Base-by-base conservation (phyloP, 805 yeast genomes). In the Metschnikowia rubicola region DNA sequence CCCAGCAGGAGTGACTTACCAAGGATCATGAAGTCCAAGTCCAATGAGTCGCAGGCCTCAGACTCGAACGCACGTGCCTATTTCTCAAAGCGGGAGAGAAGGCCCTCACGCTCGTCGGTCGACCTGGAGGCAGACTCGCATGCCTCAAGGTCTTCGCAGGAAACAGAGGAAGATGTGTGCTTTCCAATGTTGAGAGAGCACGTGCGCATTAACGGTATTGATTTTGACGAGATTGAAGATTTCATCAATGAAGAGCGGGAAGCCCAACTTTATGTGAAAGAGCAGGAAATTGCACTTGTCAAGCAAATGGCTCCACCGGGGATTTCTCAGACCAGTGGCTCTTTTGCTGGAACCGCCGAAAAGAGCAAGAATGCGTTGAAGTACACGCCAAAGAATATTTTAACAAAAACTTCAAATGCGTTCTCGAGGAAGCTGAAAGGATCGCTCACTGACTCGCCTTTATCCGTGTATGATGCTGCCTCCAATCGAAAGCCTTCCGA, bases 131-230 rank as follows among this genome's bases (percentile, higher is more conserved):
- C 75, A 17, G 85, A 79, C 56, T 85, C 91, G 1, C 87, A 81
- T 56, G 86, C 83, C 1, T 84, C 92, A 9, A 74, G 89, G 54
- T 81, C 83, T 15, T 83, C 91, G 4, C 96, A 88, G 57, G 97
- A 90, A 61, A 89, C 96, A 0, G 98, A 92, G 60, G 97, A 89
- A 62, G 98, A 92, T 77, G 99, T 92, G 38, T 92, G 98, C 73
- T 91, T 91, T 67, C 98, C 98, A 2, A 85, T 89, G 88, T 70
- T 81, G 41, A 83, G 87, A 4, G 85, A 84, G 50, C 76, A 72
- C 51, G 69, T 72, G 28, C 63, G 74, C 43, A 70, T 79, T 37
- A 83, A 82, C 50, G 97, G 96, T 13, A 88, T 94, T 55, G 96
- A 92, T 66, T 89, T 92, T 59, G 89, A 83, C 59, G 97, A 90